Evolutionary conservation across 2,329 filamentous ascomycete species (phyloP), one percentile per base, ranked within the genome.

Genomic region (Aspergillus pseudoglaucus): DNA sequence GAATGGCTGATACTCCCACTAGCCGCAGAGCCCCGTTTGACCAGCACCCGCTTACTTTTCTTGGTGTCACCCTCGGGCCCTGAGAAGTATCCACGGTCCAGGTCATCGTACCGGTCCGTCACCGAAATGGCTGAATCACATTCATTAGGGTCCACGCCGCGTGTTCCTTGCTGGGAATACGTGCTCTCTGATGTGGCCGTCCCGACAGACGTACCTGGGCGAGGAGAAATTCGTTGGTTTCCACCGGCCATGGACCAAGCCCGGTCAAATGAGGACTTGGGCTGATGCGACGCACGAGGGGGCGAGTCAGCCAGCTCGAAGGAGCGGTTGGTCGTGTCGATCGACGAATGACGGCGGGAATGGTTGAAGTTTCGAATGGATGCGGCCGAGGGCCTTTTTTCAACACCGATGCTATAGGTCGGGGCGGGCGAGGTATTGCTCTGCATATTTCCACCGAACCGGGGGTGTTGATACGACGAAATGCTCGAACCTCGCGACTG

Each of bases 31-130:
- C 66, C 65, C 32, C 87, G 84, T 71, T 93, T 94, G 67, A 88
- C 88, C 54, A 96, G 74, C 42, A 93, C 76, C 62, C 89, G 94
- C 41, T 87, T 81, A 44, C 65, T 69, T 58, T 81, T 83, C 49
- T 85, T 82, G 39, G 80, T 80, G 53, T 96, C 90, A 9, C 83
- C 75, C 60, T 97, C 91, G 14, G 86, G 87, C 3, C 90, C 89
- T 6, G 91, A 96, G 63, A 96, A 95, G 67, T 97, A 97, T 20
- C 90, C 91, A 32, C 89, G 81, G 60, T 97, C 93, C 14, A 88
- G 67, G 51, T 94, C 87, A 47, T 70, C 68, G 41, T 69, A 61
- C 52, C 63, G 51, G 50, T 61, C 57, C 45, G 67, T 57, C 10
- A 60, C 59, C 32, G 59, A 58, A 27, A 62, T 59, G 22, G 56